These are phyloP conservation scores for Amyloporia xantha DNA, from an alignment of 768 basidiomycete species.

Conservation along the genomic window DNA sequence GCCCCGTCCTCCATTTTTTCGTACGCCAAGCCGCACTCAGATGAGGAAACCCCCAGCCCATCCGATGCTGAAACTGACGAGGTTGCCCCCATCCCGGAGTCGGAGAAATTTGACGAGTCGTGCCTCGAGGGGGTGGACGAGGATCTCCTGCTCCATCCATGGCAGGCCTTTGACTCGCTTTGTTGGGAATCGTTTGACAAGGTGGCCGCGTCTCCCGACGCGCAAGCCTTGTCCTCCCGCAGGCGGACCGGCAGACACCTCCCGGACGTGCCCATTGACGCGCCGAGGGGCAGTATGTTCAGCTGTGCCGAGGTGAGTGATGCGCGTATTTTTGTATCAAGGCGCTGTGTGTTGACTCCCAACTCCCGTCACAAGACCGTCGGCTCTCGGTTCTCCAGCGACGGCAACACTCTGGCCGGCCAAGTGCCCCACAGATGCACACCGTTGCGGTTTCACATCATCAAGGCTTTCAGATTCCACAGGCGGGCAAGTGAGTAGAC, in stretches of 20 bases:
- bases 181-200: slow-evolving; percentile 4
- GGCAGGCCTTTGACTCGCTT: slow-evolving; percentile 4
- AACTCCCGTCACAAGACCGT: background rate
- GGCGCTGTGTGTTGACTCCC: too few species aligned
- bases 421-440: background rate
- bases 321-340: background rate
- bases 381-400: background rate
- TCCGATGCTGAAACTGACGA: slow-evolving; percentile 4
- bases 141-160: slow-evolving; percentile 5
- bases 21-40: background rate
- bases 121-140: slow-evolving; percentile 5
- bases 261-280: slow-evolving; percentile 3
- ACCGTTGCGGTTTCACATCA: background rate
- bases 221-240: background rate
- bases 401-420: background rate
- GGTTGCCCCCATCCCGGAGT: background rate
- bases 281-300: background rate
- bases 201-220: too few species aligned
- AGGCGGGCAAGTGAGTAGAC: background rate
- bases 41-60: background rate
- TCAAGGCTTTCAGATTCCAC: slow-evolving; percentile 1
- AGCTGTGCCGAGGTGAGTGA: background rate
- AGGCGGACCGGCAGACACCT: background rate
- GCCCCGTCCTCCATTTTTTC: slow-evolving; percentile 10
- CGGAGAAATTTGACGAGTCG: slow-evolving; percentile 1